Conservation (phyloP, 352 stramenopile species). For the Pythium insidiosum region DNA sequence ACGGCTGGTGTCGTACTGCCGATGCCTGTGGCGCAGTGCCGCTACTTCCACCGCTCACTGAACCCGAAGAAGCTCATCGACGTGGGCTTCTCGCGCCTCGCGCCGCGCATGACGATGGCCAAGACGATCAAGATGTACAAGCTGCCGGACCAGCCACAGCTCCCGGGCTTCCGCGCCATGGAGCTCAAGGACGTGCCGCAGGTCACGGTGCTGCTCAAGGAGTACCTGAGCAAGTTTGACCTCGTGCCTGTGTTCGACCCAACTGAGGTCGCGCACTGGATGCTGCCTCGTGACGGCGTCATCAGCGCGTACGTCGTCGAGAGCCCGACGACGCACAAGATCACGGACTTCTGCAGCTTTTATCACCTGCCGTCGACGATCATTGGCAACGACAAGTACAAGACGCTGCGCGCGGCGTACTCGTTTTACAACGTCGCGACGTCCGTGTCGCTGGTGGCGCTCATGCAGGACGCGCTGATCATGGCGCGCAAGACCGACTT, state of each 20-base stretch:
- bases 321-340: slow-evolving; percentile 48
- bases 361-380: slow-evolving; percentile 98
- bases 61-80: slow-evolving; percentile 99
- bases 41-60: slow-evolving; percentile 97
- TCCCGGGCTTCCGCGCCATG: slow-evolving; percentile 48
- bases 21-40: slow-evolving; percentile 89
- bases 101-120: slow-evolving; percentile 92
- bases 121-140: slow-evolving; percentile 89
- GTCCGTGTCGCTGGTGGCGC: slow-evolving; percentile 38
- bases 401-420: slow-evolving; percentile 96
- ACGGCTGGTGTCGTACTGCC: slow-evolving; percentile 96
- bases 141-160: slow-evolving; percentile 40
- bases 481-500: slow-evolving; percentile 40
- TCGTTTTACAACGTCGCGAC: slow-evolving; percentile 96
- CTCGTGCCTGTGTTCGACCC: slow-evolving; percentile 86
- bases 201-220: slow-evolving; percentile 38
- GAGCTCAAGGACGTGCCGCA: slow-evolving; percentile 37
- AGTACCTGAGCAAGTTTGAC: slow-evolving; percentile 51
- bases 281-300: slow-evolving; percentile 93
- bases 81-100: slow-evolving; percentile 94
- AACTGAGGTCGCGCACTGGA: slow-evolving; percentile 95
- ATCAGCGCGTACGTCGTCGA: slow-evolving; percentile 93
- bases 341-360: slow-evolving; percentile 95
- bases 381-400: slow-evolving; percentile 93
- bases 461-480: slow-evolving; percentile 66